Percentiles rank a stretch among this genome's conserved stretches.
phyloP scores from a whole-genome alignment of 1,284 basidiomycete species.

The Ganoderma sinense region DNA sequence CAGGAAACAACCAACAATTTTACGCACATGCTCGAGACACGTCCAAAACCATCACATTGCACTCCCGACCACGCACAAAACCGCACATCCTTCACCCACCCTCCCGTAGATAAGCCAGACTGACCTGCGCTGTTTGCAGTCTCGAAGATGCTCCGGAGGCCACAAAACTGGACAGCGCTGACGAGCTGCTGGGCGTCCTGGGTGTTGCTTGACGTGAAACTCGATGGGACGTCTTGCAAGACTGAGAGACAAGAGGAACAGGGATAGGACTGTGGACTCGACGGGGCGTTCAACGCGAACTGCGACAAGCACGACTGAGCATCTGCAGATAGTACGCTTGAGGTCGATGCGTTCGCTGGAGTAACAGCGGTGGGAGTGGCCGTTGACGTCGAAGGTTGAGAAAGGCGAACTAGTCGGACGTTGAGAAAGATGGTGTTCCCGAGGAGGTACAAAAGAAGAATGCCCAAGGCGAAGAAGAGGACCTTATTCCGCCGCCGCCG shows the following conservation, averaged over 20 bases:
- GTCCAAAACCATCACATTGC: slow-evolving; percentile 49
- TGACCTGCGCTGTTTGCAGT: slow-evolving; percentile 49
- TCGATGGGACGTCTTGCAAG: slow-evolving; percentile 48
- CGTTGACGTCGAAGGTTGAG: slow-evolving; percentile 21
- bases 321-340: slow-evolving; percentile 45
- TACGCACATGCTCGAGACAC: slow-evolving; percentile 55
- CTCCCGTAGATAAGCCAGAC: slow-evolving; percentile 47
- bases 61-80: slow-evolving; percentile 61
- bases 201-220: slow-evolving; percentile 41
- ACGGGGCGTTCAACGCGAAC: slow-evolving; percentile 55
- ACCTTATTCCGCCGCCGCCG: slow-evolving; percentile 42
- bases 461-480: slow-evolving; percentile 42
- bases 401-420: slow-evolving; percentile 41
- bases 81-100: slow-evolving; percentile 54
- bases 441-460: slow-evolving; percentile 53
- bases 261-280: slow-evolving; percentile 52
- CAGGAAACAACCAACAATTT: background rate
- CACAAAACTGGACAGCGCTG: slow-evolving; percentile 57
- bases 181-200: slow-evolving; percentile 43
- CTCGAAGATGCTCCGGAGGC: slow-evolving; percentile 56
- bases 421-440: slow-evolving; percentile 51
- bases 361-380: slow-evolving; percentile 23
- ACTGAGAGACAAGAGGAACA: slow-evolving; percentile 55
- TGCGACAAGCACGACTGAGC: slow-evolving; percentile 55
- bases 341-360: slow-evolving; percentile 26